A percentile compares a stretch with the other conserved stretches of the same genome.
These are phyloP conservation scores for Cornus florida DNA, from an alignment of 148 eudicot species.

Conservation along the genomic window DNA sequence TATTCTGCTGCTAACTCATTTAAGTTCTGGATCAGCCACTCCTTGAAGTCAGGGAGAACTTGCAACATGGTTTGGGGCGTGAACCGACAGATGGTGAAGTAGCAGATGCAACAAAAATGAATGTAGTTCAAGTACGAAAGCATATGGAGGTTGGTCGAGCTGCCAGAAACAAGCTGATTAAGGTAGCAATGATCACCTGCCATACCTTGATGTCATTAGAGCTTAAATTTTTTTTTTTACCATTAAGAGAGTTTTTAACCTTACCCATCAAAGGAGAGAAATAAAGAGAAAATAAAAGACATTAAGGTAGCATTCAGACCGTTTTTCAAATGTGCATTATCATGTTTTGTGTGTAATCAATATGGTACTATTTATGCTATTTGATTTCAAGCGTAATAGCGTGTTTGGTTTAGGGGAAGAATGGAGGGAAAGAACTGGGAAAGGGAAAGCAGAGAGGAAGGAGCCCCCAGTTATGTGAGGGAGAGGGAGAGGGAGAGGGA, in stretches of 20 bases:
- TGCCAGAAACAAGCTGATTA: conserved; percentile 85
- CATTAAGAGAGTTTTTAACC: background rate
- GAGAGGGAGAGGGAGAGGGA: too few relatives aligned
- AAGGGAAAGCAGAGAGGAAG: too few relatives aligned
- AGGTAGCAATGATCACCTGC: conserved; percentile 38
- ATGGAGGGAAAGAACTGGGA: too few relatives aligned
- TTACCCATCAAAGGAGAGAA: background rate
- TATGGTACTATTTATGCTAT: background rate
- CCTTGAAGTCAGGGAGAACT: conserved; percentile 58
- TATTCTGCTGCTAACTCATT: conserved; percentile 4
- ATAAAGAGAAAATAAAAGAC: background rate
- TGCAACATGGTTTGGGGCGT: conserved; percentile 59
- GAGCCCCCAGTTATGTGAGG: too few relatives aligned
- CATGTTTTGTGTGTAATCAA: background rate
- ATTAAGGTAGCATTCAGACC: background rate
- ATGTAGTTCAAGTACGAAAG: conserved; percentile 43
- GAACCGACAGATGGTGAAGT: conserved; percentile 76
- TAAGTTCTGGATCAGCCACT: conserved; percentile 42
- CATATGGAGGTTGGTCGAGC: conserved; percentile 75
- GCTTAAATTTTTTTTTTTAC: background rate
- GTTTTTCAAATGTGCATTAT: background rate
- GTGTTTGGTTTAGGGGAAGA: too few relatives aligned
- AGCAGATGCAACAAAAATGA: conserved; percentile 68
- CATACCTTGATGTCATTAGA: background rate
- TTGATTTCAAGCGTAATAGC: background rate